A percentile compares a stretch with the other conserved stretches of the same genome.
These are phyloP conservation scores for Flaveria bidentis DNA, from an alignment of 129 eudicot species.

Conservation along the genomic window DNA sequence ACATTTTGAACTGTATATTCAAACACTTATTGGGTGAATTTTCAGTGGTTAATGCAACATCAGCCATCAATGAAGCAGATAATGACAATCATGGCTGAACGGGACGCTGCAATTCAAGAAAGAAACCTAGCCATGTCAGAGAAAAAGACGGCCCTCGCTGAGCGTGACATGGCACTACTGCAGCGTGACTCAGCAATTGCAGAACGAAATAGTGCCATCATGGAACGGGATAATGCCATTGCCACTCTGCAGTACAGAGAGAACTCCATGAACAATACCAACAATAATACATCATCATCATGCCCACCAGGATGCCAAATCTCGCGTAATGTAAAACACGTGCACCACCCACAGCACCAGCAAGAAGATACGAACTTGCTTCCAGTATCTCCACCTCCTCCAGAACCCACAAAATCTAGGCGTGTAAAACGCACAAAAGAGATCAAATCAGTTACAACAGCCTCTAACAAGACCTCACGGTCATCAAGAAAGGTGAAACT, in stretches of 20 bases:
- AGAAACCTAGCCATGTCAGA: constrained; percentile 85
- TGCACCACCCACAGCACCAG: constrained; percentile 74
- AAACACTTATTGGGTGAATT: not conserved
- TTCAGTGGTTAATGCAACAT: constrained; percentile 97
- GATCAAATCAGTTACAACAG: constrained; percentile 38
- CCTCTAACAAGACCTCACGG: constrained; percentile 49
- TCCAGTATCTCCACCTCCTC: constrained; percentile 44
- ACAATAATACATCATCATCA: constrained; percentile 43
- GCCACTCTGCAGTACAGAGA: constrained; percentile 84
- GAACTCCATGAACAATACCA: constrained; percentile 48
- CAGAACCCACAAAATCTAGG: constrained; percentile 58
- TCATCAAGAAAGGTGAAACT: constrained; percentile 59
- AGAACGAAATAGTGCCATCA: constrained; percentile 80
- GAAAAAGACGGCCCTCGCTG: constrained; percentile 83
- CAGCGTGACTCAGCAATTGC: constrained; percentile 87
- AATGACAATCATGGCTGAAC: constrained; percentile 94
- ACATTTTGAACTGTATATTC: not conserved
- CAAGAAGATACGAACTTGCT: constrained; percentile 49
- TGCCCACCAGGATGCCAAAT: constrained; percentile 91
- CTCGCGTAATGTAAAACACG: constrained; percentile 76
- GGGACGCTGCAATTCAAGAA: constrained; percentile 96
- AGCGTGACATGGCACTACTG: constrained; percentile 90
- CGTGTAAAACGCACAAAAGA: constrained; percentile 61
- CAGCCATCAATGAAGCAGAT: constrained; percentile 98
- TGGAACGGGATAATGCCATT: constrained; percentile 86